Conservation (phyloP, 768 basidiomycete species). For the Auricularia cornea region DNA sequence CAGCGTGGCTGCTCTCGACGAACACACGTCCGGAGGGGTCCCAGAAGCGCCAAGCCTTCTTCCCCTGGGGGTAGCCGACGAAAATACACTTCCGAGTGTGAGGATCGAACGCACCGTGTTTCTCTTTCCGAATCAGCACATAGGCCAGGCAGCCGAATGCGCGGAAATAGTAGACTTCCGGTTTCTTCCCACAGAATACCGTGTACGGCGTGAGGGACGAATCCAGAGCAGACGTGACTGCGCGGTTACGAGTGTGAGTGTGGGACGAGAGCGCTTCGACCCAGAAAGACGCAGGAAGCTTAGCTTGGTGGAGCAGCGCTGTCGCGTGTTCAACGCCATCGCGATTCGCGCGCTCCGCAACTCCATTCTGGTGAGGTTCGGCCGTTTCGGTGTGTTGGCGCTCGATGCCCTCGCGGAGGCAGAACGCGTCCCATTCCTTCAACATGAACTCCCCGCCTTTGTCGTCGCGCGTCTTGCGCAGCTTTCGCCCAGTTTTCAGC, state of each 20-base stretch:
- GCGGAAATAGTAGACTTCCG: conserved; percentile 9
- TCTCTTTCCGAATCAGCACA: conserved; percentile 7
- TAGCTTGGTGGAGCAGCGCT: not conserved
- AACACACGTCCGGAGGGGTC: conserved; percentile 21
- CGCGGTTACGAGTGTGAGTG: not conserved
- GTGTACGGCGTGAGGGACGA: conserved; percentile 15
- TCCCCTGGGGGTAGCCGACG: conserved; percentile 27
- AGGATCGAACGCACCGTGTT: conserved; percentile 12
- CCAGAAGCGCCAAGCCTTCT: conserved; percentile 27
- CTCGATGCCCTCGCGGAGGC: not conserved
- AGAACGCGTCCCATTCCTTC: not conserved
- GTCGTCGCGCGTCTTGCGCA: not conserved
- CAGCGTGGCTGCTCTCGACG: conserved; percentile 20
- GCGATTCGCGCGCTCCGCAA: not conserved
- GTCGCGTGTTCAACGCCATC: not conserved
- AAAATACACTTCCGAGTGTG: conserved; percentile 29
- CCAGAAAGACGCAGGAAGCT: not conserved
- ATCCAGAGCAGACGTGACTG: not conserved
- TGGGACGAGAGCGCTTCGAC: not conserved
- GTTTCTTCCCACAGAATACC: conserved; percentile 10
- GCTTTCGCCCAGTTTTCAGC: too few relatives aligned
- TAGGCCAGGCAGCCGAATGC: conserved; percentile 16
- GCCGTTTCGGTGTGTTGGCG: not conserved
- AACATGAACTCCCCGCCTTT: not conserved
- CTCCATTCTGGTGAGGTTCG: not conserved